A percentile compares a stretch with the other conserved stretches of the same genome.
Conservation (phyloP, 129 eudicot genomes). For the Pittosporum tobira region DNA sequence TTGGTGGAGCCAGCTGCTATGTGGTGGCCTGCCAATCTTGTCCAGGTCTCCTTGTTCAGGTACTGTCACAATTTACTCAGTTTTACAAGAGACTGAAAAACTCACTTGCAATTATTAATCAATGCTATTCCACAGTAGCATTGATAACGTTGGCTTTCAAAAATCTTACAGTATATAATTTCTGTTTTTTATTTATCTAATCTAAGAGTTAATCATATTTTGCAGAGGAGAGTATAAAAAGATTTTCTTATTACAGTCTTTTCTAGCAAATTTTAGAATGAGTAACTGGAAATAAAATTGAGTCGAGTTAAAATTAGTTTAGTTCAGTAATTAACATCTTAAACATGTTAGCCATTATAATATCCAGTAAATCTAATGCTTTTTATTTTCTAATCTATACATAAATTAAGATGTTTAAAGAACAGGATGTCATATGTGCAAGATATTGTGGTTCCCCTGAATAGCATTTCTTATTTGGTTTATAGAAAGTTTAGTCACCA, state of each 20-base stretch:
- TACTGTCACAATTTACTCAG: too few species aligned
- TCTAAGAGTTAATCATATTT: not conserved
- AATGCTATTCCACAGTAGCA: too few species aligned
- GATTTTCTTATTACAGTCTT: too few species aligned
- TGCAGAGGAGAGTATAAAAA: not conserved
- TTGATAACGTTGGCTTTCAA: too few species aligned
- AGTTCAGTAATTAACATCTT: not conserved
- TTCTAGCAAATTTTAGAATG: too few species aligned
- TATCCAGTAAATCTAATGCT: not conserved
- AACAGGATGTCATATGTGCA: not conserved
- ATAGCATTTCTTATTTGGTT: not conserved
- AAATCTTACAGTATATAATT: too few species aligned
- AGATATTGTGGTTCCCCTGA: not conserved
- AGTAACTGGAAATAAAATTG: too few species aligned
- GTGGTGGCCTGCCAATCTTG: conserved; percentile 98
- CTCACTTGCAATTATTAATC: not conserved
- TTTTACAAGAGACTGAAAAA: not conserved
- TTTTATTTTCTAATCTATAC: not conserved
- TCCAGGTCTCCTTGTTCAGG: conserved; percentile 93
- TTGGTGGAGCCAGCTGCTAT: conserved; percentile 93
- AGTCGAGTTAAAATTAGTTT: not conserved
- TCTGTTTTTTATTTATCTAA: not conserved
- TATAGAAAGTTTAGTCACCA: not conserved
- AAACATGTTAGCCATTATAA: not conserved
- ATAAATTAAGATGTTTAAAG: not conserved